Conservation (phyloP, 768 basidiomycete genomes). For the Rubroboletus satanas region DNA sequence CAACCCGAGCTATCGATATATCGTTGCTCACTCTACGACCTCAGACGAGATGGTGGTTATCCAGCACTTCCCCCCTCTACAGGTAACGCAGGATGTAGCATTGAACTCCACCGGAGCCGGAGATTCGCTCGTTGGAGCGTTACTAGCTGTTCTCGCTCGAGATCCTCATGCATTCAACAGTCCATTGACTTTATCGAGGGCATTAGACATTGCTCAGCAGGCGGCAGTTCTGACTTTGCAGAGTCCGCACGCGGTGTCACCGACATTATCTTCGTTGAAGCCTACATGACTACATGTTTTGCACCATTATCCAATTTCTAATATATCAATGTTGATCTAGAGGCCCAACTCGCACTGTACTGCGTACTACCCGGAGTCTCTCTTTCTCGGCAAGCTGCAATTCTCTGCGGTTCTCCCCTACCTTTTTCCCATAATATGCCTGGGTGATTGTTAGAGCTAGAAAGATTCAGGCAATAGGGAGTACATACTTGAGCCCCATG, state of each 20-base stretch:
- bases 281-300: neutral
- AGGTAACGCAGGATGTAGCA: slow-evolving; percentile 33
- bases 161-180: slow-evolving; percentile 43
- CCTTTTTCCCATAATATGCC: slow-evolving; percentile 55
- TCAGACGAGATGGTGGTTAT: slow-evolving; percentile 53
- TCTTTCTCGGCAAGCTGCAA: slow-evolving; percentile 44
- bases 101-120: slow-evolving; percentile 90
- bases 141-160: slow-evolving; percentile 63
- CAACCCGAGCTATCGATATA: slow-evolving; percentile 42
- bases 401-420: slow-evolving; percentile 38
- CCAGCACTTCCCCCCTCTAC: slow-evolving; percentile 67
- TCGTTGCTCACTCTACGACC: slow-evolving; percentile 48
- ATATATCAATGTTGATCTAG: slow-evolving; percentile 23
- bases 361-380: slow-evolving; percentile 44
- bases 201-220: slow-evolving; percentile 56
- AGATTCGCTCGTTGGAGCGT: slow-evolving; percentile 81
- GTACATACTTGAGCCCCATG: slow-evolving; percentile 66
- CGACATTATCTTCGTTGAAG: slow-evolving; percentile 41
- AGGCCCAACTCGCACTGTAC: slow-evolving; percentile 61
- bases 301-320: neutral
- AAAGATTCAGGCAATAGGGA: neutral
- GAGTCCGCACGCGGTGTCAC: slow-evolving; percentile 62
- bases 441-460: slow-evolving; percentile 22
- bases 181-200: slow-evolving; percentile 39
- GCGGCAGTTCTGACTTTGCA: slow-evolving; percentile 61